These are phyloP conservation scores for Acrocalymma vagum DNA, from an alignment of 2,329 filamentous ascomycete species.

Conservation along the genomic window DNA sequence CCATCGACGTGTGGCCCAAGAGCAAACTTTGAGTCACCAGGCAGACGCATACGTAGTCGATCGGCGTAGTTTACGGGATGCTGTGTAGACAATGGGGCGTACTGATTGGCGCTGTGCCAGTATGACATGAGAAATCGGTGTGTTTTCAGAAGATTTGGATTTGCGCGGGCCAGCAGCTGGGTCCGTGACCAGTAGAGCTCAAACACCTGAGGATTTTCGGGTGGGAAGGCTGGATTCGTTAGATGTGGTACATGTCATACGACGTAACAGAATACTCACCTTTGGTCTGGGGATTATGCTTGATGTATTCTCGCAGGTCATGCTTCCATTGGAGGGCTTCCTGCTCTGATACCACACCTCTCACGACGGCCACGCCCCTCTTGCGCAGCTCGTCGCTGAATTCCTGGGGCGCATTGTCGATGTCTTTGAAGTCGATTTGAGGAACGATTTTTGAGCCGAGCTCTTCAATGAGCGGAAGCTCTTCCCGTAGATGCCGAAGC, in stretches of 20 bases:
- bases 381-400: slow-evolving; percentile 68
- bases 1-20: slow-evolving; percentile 66
- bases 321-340: slow-evolving; percentile 56
- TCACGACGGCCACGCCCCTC: slow-evolving; percentile 60
- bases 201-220: slow-evolving; percentile 59
- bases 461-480: slow-evolving; percentile 54
- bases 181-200: slow-evolving; percentile 60
- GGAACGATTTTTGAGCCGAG: slow-evolving; percentile 54
- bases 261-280: slow-evolving; percentile 21
- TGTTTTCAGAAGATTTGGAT: slow-evolving; percentile 56
- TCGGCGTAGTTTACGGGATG: slow-evolving; percentile 60
- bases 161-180: slow-evolving; percentile 56
- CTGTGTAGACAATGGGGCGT: slow-evolving; percentile 52
- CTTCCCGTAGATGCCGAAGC: slow-evolving; percentile 51
- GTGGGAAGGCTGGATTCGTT: slow-evolving; percentile 52
- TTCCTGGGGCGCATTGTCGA: slow-evolving; percentile 58
- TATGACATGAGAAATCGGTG: slow-evolving; percentile 59
- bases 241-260: slow-evolving; percentile 2
- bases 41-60: slow-evolving; percentile 62
- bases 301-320: slow-evolving; percentile 54
- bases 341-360: slow-evolving; percentile 53
- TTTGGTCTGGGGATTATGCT: slow-evolving; percentile 55
- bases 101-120: slow-evolving; percentile 56
- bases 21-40: slow-evolving; percentile 61
- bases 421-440: slow-evolving; percentile 57